These are phyloP conservation scores for Phytophthora uliginosa DNA, from an alignment of 352 stramenopile genomes.

Conservation along the genomic window DNA sequence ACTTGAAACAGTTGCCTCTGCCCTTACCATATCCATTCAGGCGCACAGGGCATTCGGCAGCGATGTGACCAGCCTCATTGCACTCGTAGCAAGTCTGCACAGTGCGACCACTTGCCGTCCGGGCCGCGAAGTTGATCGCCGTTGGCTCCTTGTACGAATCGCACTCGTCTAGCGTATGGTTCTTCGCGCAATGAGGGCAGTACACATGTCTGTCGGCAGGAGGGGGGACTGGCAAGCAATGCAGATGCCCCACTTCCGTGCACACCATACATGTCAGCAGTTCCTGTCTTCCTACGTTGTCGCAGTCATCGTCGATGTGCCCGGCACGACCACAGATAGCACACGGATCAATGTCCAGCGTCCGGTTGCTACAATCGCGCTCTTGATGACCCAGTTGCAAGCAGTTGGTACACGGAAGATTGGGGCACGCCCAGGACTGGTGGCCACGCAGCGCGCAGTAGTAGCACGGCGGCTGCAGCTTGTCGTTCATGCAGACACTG, in stretches of 20 bases:
- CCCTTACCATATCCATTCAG: slow-evolving; percentile 48
- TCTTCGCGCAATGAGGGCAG: slow-evolving; percentile 71
- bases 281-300: slow-evolving; percentile 37
- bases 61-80: slow-evolving; percentile 75
- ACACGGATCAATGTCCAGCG: slow-evolving; percentile 51
- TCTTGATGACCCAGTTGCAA: slow-evolving; percentile 76
- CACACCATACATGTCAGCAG: slow-evolving; percentile 85
- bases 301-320: slow-evolving; percentile 57
- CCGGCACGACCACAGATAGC: slow-evolving; percentile 63
- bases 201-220: slow-evolving; percentile 79
- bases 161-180: slow-evolving; percentile 63
- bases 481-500: slow-evolving; percentile 80
- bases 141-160: slow-evolving; percentile 56
- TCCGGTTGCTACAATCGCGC: slow-evolving; percentile 66
- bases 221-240: slow-evolving; percentile 73
- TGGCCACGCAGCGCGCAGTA: slow-evolving; percentile 84
- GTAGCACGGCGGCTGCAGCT: slow-evolving; percentile 79
- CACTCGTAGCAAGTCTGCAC: slow-evolving; percentile 84
- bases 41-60: slow-evolving; percentile 66
- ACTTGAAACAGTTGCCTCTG: slow-evolving; percentile 66
- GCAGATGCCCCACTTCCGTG: slow-evolving; percentile 64
- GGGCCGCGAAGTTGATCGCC: slow-evolving; percentile 53
- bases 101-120: slow-evolving; percentile 47
- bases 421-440: slow-evolving; percentile 72
- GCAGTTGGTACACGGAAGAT: slow-evolving; percentile 76